A percentile compares a stretch with the other conserved stretches of the same genome.
phyloP scores from a whole-genome alignment of 192 early-diverging fungal species.

The Backusella westeae region DNA sequence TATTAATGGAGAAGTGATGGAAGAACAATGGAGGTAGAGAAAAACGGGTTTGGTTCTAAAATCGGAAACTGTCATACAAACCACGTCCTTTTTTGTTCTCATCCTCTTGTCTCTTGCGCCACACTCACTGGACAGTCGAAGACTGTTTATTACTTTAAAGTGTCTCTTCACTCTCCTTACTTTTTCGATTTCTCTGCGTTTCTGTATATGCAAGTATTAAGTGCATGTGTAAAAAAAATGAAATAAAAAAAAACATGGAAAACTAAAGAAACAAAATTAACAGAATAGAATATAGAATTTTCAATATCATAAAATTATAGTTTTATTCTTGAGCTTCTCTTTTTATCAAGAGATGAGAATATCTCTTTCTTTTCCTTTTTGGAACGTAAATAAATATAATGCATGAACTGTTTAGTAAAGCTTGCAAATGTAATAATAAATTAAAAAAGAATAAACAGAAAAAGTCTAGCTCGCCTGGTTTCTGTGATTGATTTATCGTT shows the following conservation, averaged over 20 bases:
- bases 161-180: not conserved
- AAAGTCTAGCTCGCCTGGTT: not conserved
- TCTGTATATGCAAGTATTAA: not conserved
- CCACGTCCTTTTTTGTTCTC: not conserved
- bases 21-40: not conserved
- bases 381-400: not conserved
- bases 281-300: not conserved
- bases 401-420: not conserved
- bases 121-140: not conserved
- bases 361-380: not conserved
- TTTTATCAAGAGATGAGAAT: not conserved
- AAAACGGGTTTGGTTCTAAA: not conserved
- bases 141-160: not conserved
- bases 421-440: not conserved
- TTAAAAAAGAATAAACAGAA: not conserved
- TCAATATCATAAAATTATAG: not conserved
- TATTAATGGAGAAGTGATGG: no score
- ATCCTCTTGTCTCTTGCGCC: not conserved
- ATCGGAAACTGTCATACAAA: not conserved
- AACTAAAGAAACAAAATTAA: not conserved
- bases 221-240: not conserved
- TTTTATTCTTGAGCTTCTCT: not conserved
- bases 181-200: not conserved
- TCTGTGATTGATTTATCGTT: not conserved
- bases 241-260: no score